Evolutionary conservation across 352 stramenopile species (phyloP), one percentile per base, ranked within the genome.

Genomic region (Blastocystis sp.): DNA sequence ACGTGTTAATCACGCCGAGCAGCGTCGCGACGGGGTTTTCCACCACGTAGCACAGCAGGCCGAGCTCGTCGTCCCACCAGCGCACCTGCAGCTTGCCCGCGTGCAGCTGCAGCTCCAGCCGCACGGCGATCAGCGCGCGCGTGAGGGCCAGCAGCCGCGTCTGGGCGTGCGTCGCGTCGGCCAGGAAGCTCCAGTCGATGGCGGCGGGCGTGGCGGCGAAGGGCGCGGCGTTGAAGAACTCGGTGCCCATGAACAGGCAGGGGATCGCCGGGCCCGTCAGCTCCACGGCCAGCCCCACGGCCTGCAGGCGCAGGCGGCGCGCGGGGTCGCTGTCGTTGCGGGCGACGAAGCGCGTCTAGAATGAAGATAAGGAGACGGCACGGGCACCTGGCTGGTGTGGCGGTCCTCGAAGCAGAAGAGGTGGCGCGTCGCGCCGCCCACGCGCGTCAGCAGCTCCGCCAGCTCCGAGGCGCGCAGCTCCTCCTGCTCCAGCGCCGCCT

Each of bases 231-330:
- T 53, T 84, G 23, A 84, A 84, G 74, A 84, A 84, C 41, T 84
- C 74, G 10, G 52, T 84, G 19, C 74, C 74, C 74, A 84, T 84
- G 38, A 84, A 84, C 10, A 84, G 9, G 48, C 52, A 84, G 21
- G 74, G 74, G 14, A 67, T 28, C 59, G 56, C 21, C 3, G 74
- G 74, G 5, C 11, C 41, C 38, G 56, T 41, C 56, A 69, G 17
- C 61, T 69, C 23, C 17, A 84, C 43, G 3, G 45, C 43, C 56
- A 84, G 21, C 19, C 17, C 74, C 21, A 84, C 11, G 2, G 74
- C 74, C 56, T 84, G 74, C 4, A 52, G 3, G 9, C 53, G 48
- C 34, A 21, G 74, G 45, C 65, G 38, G 28, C 52, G 74, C 10
- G 40, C 3, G 21, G 74, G 56, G 38, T 41, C 34, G 7, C 5